Base-by-base conservation (phyloP, 257 asterid species). In the Plantago ovata region DNA sequence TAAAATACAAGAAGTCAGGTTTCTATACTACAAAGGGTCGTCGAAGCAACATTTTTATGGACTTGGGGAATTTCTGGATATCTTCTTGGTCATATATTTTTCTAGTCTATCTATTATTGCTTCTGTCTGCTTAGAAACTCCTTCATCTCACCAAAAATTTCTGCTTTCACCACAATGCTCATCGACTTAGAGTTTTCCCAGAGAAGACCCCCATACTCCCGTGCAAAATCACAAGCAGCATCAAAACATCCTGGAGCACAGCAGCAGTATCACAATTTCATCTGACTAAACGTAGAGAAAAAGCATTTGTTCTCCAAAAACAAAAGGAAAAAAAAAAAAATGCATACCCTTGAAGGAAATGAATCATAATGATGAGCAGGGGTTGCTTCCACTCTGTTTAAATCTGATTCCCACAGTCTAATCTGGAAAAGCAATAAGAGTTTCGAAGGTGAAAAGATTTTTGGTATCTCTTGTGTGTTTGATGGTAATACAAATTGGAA, bases 371-470 rank as follows among this genome's bases (percentile, higher is more conserved):
- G 69, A 65, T 85, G 85, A 16, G 96, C 80, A 21, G 95, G 90
- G 0, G 64, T 56, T 72, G 78, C 73, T 69, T 85, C 96, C 54
- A 92, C 85, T 80, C 98, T 89, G 69, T 92, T 85, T 77, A 92
- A 63, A 73, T 88, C 98, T 5, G 96, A 72, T 80, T 92, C 96
- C 98, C 96, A 88, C 80, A 92, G 66, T 69, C 94, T 82, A 61
- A 92, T 80, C 98, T 92, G 93, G 21, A 61, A 36, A 22, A 44
- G 21, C 14, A 61, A 33, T 23, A 19, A 20, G 28, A n/a, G n/a
- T 13, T 1, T 50, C 7, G 6, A 55, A 39, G 18, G 40, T 4
- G 39, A 51, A 36, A 50, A 20, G 56, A 16, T 22, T 50, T 9
- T 49, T 49, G 60, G 43, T 32, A 44, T 32, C 36, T 3, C 7